Evolutionary conservation across 495 filamentous ascomycete genomes (phyloP).

Genomic region (Podospora didyma): DNA sequence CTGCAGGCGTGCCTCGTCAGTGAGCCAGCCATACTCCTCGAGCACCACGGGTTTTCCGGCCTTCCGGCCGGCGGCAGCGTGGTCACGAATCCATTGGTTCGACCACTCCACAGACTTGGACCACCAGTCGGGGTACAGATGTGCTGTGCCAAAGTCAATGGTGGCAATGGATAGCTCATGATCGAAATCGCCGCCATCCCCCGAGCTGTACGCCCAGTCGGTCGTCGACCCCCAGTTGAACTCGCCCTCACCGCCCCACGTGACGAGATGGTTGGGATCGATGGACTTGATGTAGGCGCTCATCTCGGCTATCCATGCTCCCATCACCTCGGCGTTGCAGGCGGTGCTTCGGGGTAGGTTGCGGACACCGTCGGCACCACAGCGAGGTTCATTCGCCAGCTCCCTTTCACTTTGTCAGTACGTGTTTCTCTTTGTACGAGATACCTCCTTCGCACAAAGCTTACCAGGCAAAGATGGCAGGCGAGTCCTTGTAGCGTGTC

Average conservation of each 20-base stretch:
- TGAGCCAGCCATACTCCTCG: slow-evolving; percentile 62
- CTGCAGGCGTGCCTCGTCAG: slow-evolving; percentile 35
- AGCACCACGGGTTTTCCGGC: slow-evolving; percentile 63
- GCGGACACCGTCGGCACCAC: slow-evolving; percentile 34
- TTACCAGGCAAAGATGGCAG: slow-evolving; percentile 45
- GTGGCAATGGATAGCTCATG: slow-evolving; percentile 52
- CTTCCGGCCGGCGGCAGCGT: slow-evolving; percentile 51
- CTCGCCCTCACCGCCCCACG: slow-evolving; percentile 49
- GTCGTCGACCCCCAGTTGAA: slow-evolving; percentile 44
- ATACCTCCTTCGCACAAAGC: no score
- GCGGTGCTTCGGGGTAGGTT: slow-evolving; percentile 39
- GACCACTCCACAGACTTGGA: slow-evolving; percentile 40
- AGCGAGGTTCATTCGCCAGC: slow-evolving; percentile 52
- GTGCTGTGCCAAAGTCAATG: slow-evolving; percentile 66
- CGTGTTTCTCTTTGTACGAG: no score
- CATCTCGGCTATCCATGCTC: slow-evolving; percentile 43
- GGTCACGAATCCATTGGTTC: slow-evolving; percentile 57
- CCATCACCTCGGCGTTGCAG: slow-evolving; percentile 39
- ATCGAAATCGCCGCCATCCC: slow-evolving; percentile 63
- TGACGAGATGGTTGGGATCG: slow-evolving; percentile 48
- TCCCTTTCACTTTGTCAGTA: no score
- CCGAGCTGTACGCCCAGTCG: slow-evolving; percentile 55
- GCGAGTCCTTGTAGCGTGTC: slow-evolving; percentile 44
- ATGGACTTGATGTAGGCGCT: slow-evolving; percentile 48
- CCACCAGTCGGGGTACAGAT: slow-evolving; percentile 58